phyloP scores from a whole-genome alignment of 345 rosid genomes.

The Sisymbrium irio region DNA sequence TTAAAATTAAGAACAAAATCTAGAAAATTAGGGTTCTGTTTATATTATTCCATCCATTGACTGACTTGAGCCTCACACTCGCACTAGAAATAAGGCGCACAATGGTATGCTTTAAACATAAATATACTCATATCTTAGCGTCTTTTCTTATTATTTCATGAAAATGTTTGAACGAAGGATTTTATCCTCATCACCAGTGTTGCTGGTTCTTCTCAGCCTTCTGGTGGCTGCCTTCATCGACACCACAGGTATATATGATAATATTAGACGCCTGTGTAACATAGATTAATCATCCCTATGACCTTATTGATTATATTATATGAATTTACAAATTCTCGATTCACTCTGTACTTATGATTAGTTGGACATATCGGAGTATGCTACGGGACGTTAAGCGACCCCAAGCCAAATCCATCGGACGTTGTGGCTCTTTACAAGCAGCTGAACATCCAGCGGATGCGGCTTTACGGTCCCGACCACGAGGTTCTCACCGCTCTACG shows the following conservation, averaged over 20 bases:
- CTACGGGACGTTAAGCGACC: slow-evolving; percentile 53
- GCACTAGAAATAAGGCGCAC: slow-evolving; percentile 13
- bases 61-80: background rate
- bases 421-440: slow-evolving; percentile 51
- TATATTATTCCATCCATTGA: background rate
- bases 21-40: no score
- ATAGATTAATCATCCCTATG: background rate
- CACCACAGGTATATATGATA: slow-evolving; percentile 19
- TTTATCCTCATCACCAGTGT: no score
- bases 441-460: slow-evolving; percentile 43
- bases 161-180: slow-evolving; percentile 18
- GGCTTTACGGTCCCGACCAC: slow-evolving; percentile 39
- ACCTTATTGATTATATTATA: background rate
- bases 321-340: background rate
- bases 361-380: slow-evolving; percentile 67
- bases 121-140: no score
- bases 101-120: background rate
- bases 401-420: slow-evolving; percentile 45
- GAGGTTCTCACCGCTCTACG: slow-evolving; percentile 36
- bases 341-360: background rate
- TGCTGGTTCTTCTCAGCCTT: slow-evolving; percentile 21
- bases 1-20: no score
- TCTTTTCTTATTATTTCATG: background rate
- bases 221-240: slow-evolving; percentile 20
- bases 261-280: background rate